phyloP scores from a whole-genome alignment of 2,329 filamentous ascomycete species.

The Aspergillus oerlinghausenensis region DNA sequence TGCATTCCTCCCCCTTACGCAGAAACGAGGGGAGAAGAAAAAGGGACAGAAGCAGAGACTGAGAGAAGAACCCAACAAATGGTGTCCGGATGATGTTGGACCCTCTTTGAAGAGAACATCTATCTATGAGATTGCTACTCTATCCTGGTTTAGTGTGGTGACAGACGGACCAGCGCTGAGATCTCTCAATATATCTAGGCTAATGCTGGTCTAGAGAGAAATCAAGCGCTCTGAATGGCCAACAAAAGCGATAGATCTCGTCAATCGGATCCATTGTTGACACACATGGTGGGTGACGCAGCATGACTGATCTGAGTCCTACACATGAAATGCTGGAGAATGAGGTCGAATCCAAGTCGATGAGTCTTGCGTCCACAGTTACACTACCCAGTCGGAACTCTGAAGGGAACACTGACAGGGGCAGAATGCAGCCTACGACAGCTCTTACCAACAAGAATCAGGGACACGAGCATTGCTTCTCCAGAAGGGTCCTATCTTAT shows the following conservation, averaged over 20 bases:
- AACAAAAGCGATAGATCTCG: neutral
- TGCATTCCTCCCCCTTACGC: neutral
- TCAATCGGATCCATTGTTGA: neutral
- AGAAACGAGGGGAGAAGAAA: neutral
- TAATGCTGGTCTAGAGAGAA: neutral
- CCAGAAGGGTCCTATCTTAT: neutral
- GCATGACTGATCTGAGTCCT: neutral
- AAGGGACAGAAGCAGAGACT: no score
- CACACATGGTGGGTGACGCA: neutral
- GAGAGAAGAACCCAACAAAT: no score
- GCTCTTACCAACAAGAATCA: neutral
- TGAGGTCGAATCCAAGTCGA: neutral
- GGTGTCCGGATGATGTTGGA: neutral
- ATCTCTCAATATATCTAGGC: neutral
- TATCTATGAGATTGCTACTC: neutral
- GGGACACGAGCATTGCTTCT: neutral
- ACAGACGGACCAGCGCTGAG: neutral
- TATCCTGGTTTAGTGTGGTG: neutral
- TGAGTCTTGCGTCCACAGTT: neutral
- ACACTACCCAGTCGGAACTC: neutral
- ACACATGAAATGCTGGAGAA: neutral
- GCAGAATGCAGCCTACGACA: neutral
- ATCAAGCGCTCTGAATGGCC: neutral
- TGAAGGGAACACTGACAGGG: neutral
- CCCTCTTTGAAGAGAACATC: neutral